These are phyloP conservation scores for Letharia columbiana DNA, from an alignment of 495 filamentous ascomycete species.

Conservation along the genomic window DNA sequence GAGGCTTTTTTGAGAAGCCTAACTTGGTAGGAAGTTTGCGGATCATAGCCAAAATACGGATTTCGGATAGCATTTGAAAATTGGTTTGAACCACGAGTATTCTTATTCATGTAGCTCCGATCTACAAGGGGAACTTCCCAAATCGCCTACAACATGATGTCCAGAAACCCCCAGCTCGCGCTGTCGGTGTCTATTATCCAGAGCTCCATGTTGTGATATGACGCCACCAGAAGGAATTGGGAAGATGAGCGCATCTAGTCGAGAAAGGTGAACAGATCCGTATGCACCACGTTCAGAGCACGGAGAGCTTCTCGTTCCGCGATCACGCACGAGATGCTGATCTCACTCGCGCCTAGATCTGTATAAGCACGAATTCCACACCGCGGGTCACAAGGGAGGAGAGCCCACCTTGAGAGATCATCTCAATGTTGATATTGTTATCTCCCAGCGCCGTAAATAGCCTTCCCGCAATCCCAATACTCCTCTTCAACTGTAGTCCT, in stretches of 20 bases:
- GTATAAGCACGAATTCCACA: neutral
- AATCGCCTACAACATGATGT: neutral
- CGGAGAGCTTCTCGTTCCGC: conserved; percentile 81
- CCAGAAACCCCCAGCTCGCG: neutral
- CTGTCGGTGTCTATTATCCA: neutral
- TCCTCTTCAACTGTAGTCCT: conserved; percentile 89
- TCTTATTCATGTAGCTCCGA: too few relatives aligned
- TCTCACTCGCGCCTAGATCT: conserved; percentile 79
- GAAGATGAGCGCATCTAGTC: conserved; percentile 29
- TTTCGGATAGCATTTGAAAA: too few relatives aligned
- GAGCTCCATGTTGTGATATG: neutral
- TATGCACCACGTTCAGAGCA: conserved; percentile 91
- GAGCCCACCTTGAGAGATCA: conserved; percentile 23
- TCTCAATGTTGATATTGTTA: conserved; percentile 25
- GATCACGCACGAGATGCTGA: conserved; percentile 97
- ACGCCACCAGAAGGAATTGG: neutral
- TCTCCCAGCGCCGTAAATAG: conserved; percentile 81
- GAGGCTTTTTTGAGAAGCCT: too few relatives aligned
- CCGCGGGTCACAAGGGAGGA: neutral
- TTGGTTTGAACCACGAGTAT: too few relatives aligned
- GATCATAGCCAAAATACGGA: too few relatives aligned
- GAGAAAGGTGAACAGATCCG: conserved; percentile 68
- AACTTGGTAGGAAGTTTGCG: too few relatives aligned
- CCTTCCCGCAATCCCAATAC: conserved; percentile 78
- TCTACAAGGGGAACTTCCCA: too few relatives aligned